These are phyloP conservation scores for Hansenula lynferdii DNA, from an alignment of 1,139 yeast genomes.

Conservation along the genomic window DNA sequence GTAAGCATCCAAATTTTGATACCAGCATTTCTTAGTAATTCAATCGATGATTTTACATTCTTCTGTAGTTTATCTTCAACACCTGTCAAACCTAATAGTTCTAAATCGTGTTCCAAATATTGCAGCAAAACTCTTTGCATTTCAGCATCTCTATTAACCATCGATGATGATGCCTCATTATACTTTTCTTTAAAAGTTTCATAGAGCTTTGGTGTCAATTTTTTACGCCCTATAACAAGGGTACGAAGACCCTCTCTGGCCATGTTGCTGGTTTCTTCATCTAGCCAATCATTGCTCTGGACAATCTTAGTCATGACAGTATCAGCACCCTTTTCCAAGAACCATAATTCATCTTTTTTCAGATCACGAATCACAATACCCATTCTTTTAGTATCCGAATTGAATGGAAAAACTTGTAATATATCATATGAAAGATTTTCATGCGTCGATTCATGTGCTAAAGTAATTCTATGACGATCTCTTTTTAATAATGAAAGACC, in stretches of 20 bases:
- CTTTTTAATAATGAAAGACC: slow-evolving; percentile 78
- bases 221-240: slow-evolving; percentile 83
- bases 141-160: slow-evolving; percentile 70
- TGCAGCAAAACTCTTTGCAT: slow-evolving; percentile 67
- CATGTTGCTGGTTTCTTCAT: slow-evolving; percentile 96
- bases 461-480: slow-evolving; percentile 70
- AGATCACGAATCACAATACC: slow-evolving; percentile 73
- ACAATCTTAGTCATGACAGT: slow-evolving; percentile 90
- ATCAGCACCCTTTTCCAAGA: slow-evolving; percentile 93
- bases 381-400: slow-evolving; percentile 95
- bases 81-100: slow-evolving; percentile 89
- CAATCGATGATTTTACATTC: slow-evolving; percentile 89
- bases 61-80: slow-evolving; percentile 94
- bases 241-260: slow-evolving; percentile 98
- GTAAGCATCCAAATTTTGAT: slow-evolving; percentile 98
- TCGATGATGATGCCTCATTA: slow-evolving; percentile 67
- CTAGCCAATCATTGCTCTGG: slow-evolving; percentile 87
- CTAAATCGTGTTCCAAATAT: slow-evolving; percentile 78
- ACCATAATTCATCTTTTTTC: slow-evolving; percentile 67
- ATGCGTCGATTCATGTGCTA: slow-evolving; percentile 60
- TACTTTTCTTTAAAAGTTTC: slow-evolving; percentile 62
- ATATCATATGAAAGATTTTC: slow-evolving; percentile 57
- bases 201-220: slow-evolving; percentile 47
- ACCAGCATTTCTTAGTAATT: slow-evolving; percentile 91
- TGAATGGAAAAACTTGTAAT: slow-evolving; percentile 85